Evolutionary conservation across 345 rosid species (phyloP).

Genomic region (Gossypium raimondii): DNA sequence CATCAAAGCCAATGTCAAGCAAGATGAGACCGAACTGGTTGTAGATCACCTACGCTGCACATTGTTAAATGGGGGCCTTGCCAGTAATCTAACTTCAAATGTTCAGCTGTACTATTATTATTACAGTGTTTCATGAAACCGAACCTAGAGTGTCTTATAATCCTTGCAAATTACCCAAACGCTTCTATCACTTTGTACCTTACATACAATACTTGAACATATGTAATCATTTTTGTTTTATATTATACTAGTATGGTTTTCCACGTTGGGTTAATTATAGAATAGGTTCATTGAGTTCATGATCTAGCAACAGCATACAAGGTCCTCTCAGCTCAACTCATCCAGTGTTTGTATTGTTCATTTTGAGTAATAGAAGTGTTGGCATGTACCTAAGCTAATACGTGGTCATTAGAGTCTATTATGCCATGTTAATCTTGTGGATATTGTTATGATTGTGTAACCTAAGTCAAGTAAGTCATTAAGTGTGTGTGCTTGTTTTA

Average conservation of each 20-base stretch:
- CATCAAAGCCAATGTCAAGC: constrained; percentile 38
- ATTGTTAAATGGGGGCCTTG: not conserved
- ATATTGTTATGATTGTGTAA: no score
- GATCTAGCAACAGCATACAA: no score
- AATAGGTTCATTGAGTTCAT: no score
- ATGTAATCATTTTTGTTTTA: constrained; percentile 1
- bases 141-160: not conserved
- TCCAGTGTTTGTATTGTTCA: no score
- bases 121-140: constrained; percentile 12
- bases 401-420: no score
- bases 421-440: no score
- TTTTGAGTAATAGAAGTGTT: no score
- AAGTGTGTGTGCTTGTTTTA: no score
- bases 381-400: no score
- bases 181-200: not conserved
- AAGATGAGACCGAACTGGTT: constrained; percentile 65
- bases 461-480: no score
- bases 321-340: no score
- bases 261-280: no score
- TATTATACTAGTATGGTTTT: not conserved
- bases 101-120: not conserved
- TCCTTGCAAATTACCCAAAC: not conserved
- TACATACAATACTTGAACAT: not conserved
- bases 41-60: constrained; percentile 17
- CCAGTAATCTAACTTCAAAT: constrained; percentile 19